Evolutionary conservation across 768 basidiomycete genomes (phyloP).

Genomic region (Pleurotus ostreatus): DNA sequence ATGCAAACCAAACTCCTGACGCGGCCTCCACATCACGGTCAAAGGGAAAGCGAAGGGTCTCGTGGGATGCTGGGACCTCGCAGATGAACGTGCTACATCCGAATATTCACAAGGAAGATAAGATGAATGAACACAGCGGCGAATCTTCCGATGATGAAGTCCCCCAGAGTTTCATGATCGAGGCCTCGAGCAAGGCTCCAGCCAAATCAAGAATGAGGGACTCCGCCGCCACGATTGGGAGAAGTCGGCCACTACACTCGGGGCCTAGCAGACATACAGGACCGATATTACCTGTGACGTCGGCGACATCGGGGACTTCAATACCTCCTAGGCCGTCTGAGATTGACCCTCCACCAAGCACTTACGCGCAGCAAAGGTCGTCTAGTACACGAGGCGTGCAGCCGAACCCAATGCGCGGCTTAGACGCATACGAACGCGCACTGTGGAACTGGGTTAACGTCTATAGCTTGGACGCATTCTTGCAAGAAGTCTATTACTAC

Average conservation of each 20-base stretch:
- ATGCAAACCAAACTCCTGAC: constrained; percentile 15
- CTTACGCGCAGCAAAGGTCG: constrained; percentile 20
- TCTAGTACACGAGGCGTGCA: constrained; percentile 28
- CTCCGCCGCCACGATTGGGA: constrained; percentile 18
- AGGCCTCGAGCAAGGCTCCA: constrained; percentile 48
- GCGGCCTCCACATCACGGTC: constrained; percentile 24
- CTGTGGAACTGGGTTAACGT: constrained; percentile 99
- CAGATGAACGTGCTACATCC: constrained; percentile 60
- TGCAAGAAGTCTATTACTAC: constrained; percentile 94
- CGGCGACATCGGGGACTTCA: constrained; percentile 32
- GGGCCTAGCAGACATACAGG: constrained; percentile 36
- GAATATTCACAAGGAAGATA: constrained; percentile 69
- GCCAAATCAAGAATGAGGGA: constrained; percentile 11
- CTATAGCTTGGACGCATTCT: constrained; percentile 91
- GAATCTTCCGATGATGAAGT: constrained; percentile 81
- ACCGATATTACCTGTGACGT: constrained; percentile 31
- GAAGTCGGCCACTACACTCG: constrained; percentile 53
- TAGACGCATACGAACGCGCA: constrained; percentile 86
- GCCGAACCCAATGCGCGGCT: constrained; percentile 55
- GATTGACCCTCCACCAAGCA: constrained; percentile 34
- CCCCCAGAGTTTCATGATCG: constrained; percentile 83
- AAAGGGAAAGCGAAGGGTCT: constrained; percentile 47
- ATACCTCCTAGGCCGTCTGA: constrained; percentile 67
- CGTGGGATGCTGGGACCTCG: constrained; percentile 54
- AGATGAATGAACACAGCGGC: constrained; percentile 39